Base-by-base conservation (phyloP, 176 grass and related monocot genomes). In the Aechmea fasciata region DNA sequence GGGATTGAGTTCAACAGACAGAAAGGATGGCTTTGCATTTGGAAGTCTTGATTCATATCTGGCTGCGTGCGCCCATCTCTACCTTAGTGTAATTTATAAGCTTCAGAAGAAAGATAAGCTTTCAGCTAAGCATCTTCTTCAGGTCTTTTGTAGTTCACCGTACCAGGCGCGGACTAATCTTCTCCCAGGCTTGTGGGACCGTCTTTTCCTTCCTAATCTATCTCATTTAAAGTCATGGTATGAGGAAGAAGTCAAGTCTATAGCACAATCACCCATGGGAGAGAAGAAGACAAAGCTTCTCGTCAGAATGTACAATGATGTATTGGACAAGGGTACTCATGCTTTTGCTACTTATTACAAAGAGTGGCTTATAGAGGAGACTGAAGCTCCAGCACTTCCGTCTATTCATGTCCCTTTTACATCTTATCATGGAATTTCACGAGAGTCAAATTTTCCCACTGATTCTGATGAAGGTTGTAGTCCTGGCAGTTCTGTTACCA, bases 261-360 rank as follows among this genome's bases (percentile, higher is more conserved):
- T 74, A 57, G n/a, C 25, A 41, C 41, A 72, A 61, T 48, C 62
- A 3, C 57, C 70, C 4, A 81, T 12, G 26, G 49, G 69, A 0
- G 73, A 72, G 6, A 71, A 69, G 1, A 78, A 71, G 24, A 69
- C 33, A 4, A 83, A 91, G 63, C 68, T 78, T 3, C 65, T 91
- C 51, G 75, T 80, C 41, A 76, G 11, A 63, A 66, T 11, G 17
- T 91, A 89, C 71, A 18, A 59, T 0, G 78, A 85, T 22, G 77
- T 51, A 3, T 6, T 91, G 63, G 72, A 96, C 69, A 81, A 68
- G 0, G 83, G 86, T 13, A 91, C 92, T 18, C 70, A 82, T 15
- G 22, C 13, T 17, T 57, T 96, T 64, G 93, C 93, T 50, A 49
- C 76, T 67, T 92, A 96, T 84, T 96, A 96, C 82, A 83, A 78